Conservation (phyloP, 345 rosid genomes). For the Cardamine resedifolia region DNA sequence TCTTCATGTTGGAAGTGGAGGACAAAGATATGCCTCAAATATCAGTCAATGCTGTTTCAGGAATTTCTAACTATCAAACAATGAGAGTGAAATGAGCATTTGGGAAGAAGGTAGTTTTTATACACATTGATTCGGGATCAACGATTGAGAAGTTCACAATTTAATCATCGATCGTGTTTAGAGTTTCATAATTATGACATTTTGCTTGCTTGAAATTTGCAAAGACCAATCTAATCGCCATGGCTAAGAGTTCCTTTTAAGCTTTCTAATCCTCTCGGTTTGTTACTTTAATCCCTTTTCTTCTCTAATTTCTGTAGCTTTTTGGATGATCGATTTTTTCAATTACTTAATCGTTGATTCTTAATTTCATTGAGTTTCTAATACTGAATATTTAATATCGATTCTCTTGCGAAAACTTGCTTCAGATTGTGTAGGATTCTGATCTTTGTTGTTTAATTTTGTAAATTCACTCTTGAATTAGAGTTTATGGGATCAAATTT, state of each 20-base stretch:
- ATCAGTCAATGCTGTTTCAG: too few relatives aligned
- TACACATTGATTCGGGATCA: too few relatives aligned
- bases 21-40: too few relatives aligned
- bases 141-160: too few relatives aligned
- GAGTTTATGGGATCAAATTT: not conserved
- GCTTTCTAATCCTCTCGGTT: slow-evolving; percentile 86
- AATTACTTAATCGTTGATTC: too few relatives aligned
- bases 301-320: not conserved
- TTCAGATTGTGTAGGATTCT: not conserved
- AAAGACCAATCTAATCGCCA: slow-evolving; percentile 39
- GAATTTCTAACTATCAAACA: too few relatives aligned
- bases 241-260: slow-evolving; percentile 84
- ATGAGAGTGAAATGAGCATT: too few relatives aligned
- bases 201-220: slow-evolving; percentile 30
- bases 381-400: too few relatives aligned
- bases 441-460: not conserved
- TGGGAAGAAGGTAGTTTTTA: too few relatives aligned
- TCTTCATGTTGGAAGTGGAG: too few relatives aligned
- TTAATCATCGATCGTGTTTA: slow-evolving; percentile 3
- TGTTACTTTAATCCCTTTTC: not conserved
- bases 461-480: not conserved
- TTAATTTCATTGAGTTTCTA: too few relatives aligned
- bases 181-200: slow-evolving; percentile 11
- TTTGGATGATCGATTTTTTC: too few relatives aligned
- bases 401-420: not conserved